Evolutionary conservation across 2,329 filamentous ascomycete genomes (phyloP).

Genomic region (Arthrobotrys musiformis): DNA sequence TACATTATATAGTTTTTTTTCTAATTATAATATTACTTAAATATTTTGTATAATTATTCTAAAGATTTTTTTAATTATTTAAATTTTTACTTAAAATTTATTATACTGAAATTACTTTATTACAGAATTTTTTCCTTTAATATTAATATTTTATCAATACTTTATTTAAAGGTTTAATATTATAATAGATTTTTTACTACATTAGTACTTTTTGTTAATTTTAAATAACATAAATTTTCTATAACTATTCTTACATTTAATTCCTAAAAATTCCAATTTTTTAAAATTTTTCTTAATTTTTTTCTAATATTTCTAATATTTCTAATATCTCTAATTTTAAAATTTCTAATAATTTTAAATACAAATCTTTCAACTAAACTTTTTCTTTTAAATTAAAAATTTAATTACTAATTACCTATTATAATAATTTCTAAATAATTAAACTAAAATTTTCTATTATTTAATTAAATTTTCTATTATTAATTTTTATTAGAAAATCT

Average conservation of each 20-base stretch:
- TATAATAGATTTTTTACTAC: neutral
- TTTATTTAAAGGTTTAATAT: neutral
- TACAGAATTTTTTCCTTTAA: neutral
- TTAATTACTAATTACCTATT: neutral
- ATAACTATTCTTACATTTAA: neutral
- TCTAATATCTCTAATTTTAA: neutral
- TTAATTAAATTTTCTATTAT: neutral
- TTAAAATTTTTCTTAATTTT: neutral
- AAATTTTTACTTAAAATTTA: neutral
- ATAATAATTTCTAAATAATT: neutral
- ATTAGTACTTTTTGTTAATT: neutral
- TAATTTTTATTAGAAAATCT: neutral
- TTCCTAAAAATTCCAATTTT: neutral
- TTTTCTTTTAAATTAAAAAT: neutral
- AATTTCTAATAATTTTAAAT: neutral
- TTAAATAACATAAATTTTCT: neutral
- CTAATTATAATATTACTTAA: neutral
- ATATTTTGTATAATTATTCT: neutral
- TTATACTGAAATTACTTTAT: neutral
- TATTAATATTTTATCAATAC: neutral
- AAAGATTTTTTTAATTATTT: neutral
- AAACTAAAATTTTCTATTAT: neutral
- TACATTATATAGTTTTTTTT: neutral
- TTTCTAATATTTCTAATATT: neutral
- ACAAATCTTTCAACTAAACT: neutral